Conservation (phyloP, 192 early-diverging fungal genomes). For the Geranomyces michiganensis region DNA sequence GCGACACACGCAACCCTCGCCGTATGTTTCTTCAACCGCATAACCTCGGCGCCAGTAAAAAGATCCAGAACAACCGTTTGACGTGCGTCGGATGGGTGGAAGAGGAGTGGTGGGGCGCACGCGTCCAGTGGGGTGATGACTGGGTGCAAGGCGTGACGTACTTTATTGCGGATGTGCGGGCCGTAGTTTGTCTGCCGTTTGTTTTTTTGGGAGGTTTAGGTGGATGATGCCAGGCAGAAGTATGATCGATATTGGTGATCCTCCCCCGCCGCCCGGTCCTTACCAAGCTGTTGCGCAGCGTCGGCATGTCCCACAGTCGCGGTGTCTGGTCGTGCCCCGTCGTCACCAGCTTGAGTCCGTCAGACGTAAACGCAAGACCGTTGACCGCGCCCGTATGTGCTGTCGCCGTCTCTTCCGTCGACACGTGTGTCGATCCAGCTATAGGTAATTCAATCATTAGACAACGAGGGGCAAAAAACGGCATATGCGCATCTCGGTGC, state of each 20-base stretch:
- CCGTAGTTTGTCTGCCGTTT: slow-evolving; percentile 47
- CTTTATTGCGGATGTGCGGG: slow-evolving; percentile 38
- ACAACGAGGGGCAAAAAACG: too few relatives aligned
- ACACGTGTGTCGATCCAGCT: not conserved
- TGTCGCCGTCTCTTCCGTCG: slow-evolving; percentile 7
- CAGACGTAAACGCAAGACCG: slow-evolving; percentile 67
- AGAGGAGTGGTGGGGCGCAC: slow-evolving; percentile 54
- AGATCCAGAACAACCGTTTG: slow-evolving; percentile 63
- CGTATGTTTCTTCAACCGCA: slow-evolving; percentile 65
- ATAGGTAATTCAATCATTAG: too few relatives aligned
- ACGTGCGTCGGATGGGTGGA: slow-evolving; percentile 58
- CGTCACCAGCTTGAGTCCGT: slow-evolving; percentile 63
- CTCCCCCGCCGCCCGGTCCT: not conserved
- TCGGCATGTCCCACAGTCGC: slow-evolving; percentile 67
- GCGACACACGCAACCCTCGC: slow-evolving; percentile 61
- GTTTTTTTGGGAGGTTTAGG: not conserved
- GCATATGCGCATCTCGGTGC: too few relatives aligned
- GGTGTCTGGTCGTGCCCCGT: slow-evolving; percentile 63
- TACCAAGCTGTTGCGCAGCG: slow-evolving; percentile 58
- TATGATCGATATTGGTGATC: too few relatives aligned
- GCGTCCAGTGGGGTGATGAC: slow-evolving; percentile 26
- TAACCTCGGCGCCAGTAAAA: slow-evolving; percentile 55
- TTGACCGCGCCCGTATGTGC: slow-evolving; percentile 66
- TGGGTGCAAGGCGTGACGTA: slow-evolving; percentile 32
- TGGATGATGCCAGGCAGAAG: not conserved